Evolutionary conservation across 164 flowering plant genomes (phyloP).

Genomic region (Berberis thunbergii): DNA sequence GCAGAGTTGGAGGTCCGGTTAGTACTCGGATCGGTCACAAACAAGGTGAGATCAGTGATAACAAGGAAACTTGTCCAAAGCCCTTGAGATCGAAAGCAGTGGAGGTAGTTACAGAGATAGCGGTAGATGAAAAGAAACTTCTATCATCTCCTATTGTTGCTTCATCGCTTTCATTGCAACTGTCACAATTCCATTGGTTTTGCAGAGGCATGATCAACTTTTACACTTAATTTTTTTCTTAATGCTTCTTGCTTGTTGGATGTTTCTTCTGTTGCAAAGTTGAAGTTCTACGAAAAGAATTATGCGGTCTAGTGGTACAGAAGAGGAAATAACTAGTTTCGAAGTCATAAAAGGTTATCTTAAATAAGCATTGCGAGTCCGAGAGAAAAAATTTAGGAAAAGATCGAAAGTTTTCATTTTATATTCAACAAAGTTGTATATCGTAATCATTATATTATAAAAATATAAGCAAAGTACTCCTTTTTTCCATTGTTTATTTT

Average conservation of each 20-base stretch:
- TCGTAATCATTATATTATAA: too few relatives aligned
- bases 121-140: conserved; percentile 21
- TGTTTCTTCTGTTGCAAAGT: conserved; percentile 45
- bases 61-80: not conserved
- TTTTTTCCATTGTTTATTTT: too few relatives aligned
- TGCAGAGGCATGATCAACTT: conserved; percentile 31
- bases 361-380: too few relatives aligned
- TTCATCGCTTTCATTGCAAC: not conserved
- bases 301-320: conserved; percentile 13
- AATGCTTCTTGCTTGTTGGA: conserved; percentile 62
- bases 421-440: too few relatives aligned
- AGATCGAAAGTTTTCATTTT: too few relatives aligned
- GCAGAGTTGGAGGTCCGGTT: not conserved
- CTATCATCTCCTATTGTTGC: too few relatives aligned
- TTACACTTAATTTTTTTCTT: conserved; percentile 35
- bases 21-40: conserved; percentile 2
- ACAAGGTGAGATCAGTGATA: not conserved
- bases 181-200: conserved; percentile 16
- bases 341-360: too few relatives aligned
- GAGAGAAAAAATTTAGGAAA: conserved; percentile 6
- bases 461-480: too few relatives aligned
- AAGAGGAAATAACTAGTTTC: conserved; percentile 32
- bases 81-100: not conserved
- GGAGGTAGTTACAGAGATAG: not conserved
- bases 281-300: conserved; percentile 50